Base-by-base conservation (phyloP, 805 yeast genomes). In the Starmerella tilneyi region DNA sequence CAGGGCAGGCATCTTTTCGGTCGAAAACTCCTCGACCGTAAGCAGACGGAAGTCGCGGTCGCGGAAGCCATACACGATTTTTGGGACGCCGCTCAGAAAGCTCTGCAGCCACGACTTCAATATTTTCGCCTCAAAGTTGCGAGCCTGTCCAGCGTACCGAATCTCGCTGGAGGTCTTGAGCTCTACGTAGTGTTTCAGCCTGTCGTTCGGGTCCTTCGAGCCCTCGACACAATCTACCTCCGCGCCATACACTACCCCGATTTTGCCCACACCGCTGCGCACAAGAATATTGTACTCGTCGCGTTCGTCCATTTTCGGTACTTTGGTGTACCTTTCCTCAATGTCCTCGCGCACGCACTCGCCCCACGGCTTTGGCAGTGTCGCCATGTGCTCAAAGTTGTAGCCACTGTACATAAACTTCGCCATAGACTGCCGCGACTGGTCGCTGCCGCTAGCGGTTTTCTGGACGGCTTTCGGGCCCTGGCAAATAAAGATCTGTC, bases 161-260 rank as follows among this genome's bases (percentile, higher is more conserved):
- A 89, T 69, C 5, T 71, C 66, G 35, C 72, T 67, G 2, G 81
- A 65, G 1, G 95, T 84, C 58, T 88, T 89, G 52, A 92, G 67
- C 61, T 92, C 96, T 7, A 80, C 79, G 59, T 92, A 92, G 62
- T 84, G 94, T 4, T 71, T 61, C 36, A 84, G 65, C 19, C 78
- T 73, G 26, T 48, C 41, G 3, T 21, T 27, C 5, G 46, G 42
- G 28, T 48, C 85, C 52, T 78, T 74, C 56, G 75, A 84, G 60
- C 86, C 96, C 73, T 79, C 81, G 9, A 81, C 80, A 60, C 96
- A 81, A 63, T 89, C 97, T 17, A 89, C 84, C 64, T 92, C 97
- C 2, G 95, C 96, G 1, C 86, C 94, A 36, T 86, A 62, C 5
- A 84, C 61, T 35, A 85, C 63, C 50, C 73, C 75, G 16, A 76